Base-by-base conservation (phyloP, 1,284 basidiomycete genomes). In the Tylopilus sp. region DNA sequence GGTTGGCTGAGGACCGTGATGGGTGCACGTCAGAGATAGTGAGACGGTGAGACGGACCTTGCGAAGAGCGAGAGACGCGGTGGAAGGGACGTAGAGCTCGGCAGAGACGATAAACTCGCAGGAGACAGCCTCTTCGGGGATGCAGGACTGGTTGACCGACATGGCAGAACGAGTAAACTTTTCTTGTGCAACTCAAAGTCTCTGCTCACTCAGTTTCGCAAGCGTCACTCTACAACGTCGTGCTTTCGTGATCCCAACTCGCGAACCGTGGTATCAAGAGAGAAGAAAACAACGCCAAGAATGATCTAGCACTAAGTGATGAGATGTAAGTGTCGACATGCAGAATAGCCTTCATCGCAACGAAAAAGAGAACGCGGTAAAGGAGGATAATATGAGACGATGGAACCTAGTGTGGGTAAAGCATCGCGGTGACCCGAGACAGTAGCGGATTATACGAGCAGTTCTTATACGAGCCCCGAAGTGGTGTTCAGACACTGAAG, bases 41-140 rank as follows among this genome's bases (percentile, higher is more conserved):
- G 23, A 5, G 12, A 26, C 4, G 19, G 8, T 26, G 38, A 29
- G 16, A 58, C 70, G 49, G 52, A 83, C 86, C 77, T 83, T 88
- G 52, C 78, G 78, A 42, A 82, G 61, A 21, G 74, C 71, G 33
- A 74, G 63, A 23, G 73, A 73, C 5, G 77, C 75, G 44, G 77
- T 70, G 43, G 73, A 71, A n/a, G 84, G 79, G 33, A 88, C 69
- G 59, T 81, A 85, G 18, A 89, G 67, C 58, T 89, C 82, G 8
- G 77, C 78, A 37, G 76, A 74, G 38, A 82, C 75, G 53, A 69
- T 69, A 54, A 75, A 72, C 57, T 77, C 77, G 40, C 65, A 64
- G 23, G 51, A 53, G 43, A 48, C 16, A 3, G 39, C 45, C 28
- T 49, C 51, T 23, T 52, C 48, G 13, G 43, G 30, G 19, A 36